Conservation (phyloP, 1,284 basidiomycete species). For the Ustilago curta region DNA sequence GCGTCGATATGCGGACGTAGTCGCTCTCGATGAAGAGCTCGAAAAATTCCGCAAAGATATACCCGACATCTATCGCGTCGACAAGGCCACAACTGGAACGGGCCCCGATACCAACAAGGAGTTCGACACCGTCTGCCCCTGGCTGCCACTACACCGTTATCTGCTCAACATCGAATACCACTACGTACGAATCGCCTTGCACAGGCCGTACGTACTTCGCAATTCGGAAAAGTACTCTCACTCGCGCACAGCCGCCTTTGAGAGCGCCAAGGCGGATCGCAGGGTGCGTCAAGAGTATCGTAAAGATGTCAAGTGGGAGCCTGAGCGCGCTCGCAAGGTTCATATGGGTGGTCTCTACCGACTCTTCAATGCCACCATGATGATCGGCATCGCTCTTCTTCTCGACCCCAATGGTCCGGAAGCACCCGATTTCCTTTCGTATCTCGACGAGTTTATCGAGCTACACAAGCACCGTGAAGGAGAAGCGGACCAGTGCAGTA, state of each 20-base stretch:
- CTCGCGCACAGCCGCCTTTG: slow-evolving; percentile 59
- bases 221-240: slow-evolving; percentile 60
- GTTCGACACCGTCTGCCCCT: slow-evolving; percentile 59
- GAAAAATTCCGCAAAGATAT: slow-evolving; percentile 85
- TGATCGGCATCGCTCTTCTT: slow-evolving; percentile 65
- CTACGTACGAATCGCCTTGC: slow-evolving; percentile 64
- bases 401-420: slow-evolving; percentile 56
- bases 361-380: slow-evolving; percentile 63
- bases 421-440: slow-evolving; percentile 51
- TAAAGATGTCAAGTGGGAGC: slow-evolving; percentile 60
- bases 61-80: slow-evolving; percentile 79
- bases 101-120: slow-evolving; percentile 50
- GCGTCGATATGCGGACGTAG: slow-evolving; percentile 86
- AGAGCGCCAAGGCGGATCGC: slow-evolving; percentile 59
- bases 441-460: slow-evolving; percentile 65
- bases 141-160: slow-evolving; percentile 62
- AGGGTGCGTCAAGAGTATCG: slow-evolving; percentile 60
- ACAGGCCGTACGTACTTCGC: slow-evolving; percentile 63
- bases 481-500: slow-evolving; percentile 61
- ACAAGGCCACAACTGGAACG: slow-evolving; percentile 74
- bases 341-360: slow-evolving; percentile 66
- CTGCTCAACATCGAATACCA: slow-evolving; percentile 65
- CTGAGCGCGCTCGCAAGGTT: slow-evolving; percentile 51
- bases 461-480: slow-evolving; percentile 51
- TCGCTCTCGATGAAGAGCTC: slow-evolving; percentile 85